Evolutionary conservation across 2,329 filamentous ascomycete genomes (phyloP), one percentile per base, ranked within the genome.

Genomic region (Aspergillus vadensis): DNA sequence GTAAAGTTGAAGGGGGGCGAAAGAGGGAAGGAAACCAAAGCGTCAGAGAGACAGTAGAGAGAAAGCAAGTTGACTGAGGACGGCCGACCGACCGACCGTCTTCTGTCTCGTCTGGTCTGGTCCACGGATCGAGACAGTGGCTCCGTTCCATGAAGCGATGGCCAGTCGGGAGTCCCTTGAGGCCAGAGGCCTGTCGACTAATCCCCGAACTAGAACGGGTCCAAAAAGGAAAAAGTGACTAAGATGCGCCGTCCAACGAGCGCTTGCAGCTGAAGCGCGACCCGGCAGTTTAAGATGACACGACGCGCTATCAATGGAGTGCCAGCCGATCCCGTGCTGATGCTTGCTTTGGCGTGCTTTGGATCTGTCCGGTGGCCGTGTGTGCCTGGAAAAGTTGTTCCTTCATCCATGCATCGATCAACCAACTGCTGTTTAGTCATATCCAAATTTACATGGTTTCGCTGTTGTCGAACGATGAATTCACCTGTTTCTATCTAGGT

Each of bases 51-150:
- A 30, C 4, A 41, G 36, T 19, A 15, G 14, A 43, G 23, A 23
- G 39, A 47, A 36, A 36, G 30, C 7, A 32, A 17, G 17, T 15
- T 14, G 38, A 55, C 36, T 44, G 32, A 19, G 32, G 30, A 43
- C 39, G 41, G 58, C 41, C 36, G 55, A 47, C 50, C 38, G 39
- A 54, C 41, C 36, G 55, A 39, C 50, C 44, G 48, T 55, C 32
- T 38, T 55, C 39, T 39, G 36, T 53, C 51, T 53, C 51, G 51
- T 41, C 53, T 47, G 27, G 25, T 36, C 44, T 55, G 60, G 55
- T 55, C 62, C 62, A 64, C 57, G 62, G 62, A 64, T 64, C 62
- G 59, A 64, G 62, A 62, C 62, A n/a, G n/a, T 62, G 53, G 54
- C 51, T 62, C 59, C 54, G 62, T 64, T 60, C 62, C 59, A 63